Evolutionary conservation across 2,329 filamentous ascomycete species (phyloP), one percentile per base, ranked within the genome.

Genomic region (Orbilia blumenaviensis): DNA sequence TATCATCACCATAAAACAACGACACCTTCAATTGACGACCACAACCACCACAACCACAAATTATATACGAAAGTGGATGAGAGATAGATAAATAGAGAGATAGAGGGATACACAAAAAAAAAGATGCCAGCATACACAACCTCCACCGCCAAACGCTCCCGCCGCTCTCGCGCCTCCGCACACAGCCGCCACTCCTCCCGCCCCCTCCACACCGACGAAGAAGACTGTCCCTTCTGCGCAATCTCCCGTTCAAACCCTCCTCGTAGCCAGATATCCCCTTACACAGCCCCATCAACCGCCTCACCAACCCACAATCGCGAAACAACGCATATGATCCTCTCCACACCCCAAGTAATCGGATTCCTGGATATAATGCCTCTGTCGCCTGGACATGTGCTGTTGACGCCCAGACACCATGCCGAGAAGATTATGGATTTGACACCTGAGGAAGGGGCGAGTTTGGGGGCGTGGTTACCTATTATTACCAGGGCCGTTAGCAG

Each of bases 331-430:
- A 81, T 97, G 29, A 87, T 97, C 32, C 87, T 97, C 72, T 92
- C 92, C 1, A 95, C 92, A 0, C 89, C 89, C 0, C 83, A 89
- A 77, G 88, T 95, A 27, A 84, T 98, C 78, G 93, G 93, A 44
- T 98, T 98, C 83, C 87, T 98, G 80, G 94, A 98, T 84, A 97
- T 97, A 81, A 88, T 96, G 85, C 95, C 95, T 0, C 88, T 98
- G 61, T 91, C 92, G 0, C 86, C 86, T 0, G 94, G 94, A 0
- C 94, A 98, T 85, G 83, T 97, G 5, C 87, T 98, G 0, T 87
- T 98, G 34, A 92, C 91, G 66, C 91, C 93, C 7, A 88, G 95
- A 42, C 81, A 85, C 36, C 95, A 98, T 85, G 88, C 89, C 68
- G 88, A 90, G 78, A 96, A 94, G 82, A 86, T 97, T 38, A 90